Conservation (phyloP, 352 stramenopile genomes). For the Globisporangium abappressorium region DNA sequence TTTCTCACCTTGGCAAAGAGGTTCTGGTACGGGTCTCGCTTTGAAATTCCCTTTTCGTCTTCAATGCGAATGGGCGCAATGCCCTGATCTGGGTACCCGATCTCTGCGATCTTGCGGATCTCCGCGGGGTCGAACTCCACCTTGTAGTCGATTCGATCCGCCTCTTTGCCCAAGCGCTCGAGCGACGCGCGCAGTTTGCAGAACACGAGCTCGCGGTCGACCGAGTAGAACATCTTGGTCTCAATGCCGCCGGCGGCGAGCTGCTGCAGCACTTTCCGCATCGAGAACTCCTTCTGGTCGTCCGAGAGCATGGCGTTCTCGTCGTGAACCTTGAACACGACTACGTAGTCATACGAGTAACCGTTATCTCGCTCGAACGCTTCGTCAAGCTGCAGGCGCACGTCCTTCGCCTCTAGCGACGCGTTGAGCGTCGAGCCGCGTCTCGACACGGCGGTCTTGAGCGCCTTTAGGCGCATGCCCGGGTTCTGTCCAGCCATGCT, state of each 20-base stretch:
- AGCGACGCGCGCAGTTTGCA: constrained; percentile 73
- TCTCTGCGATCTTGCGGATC: constrained; percentile 52
- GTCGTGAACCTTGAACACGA: constrained; percentile 83
- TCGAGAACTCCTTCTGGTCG: constrained; percentile 63
- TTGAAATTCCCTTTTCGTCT: constrained; percentile 41
- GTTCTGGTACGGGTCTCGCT: constrained; percentile 63
- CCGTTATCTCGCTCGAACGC: constrained; percentile 62
- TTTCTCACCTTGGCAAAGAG: constrained; percentile 56
- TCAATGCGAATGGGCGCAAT: constrained; percentile 69
- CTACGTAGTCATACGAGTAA: constrained; percentile 79
- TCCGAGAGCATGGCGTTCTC: constrained; percentile 50
- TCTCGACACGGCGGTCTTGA: constrained; percentile 64
- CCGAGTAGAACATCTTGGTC: constrained; percentile 84
- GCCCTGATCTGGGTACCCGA: constrained; percentile 49
- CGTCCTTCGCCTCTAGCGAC: constrained; percentile 54
- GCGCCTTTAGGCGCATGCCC: constrained; percentile 40
- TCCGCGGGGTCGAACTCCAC: constrained; percentile 66
- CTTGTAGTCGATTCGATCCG: constrained; percentile 76
- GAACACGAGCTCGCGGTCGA: constrained; percentile 63
- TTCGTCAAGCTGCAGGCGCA: constrained; percentile 58
- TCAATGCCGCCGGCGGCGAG: constrained; percentile 68
- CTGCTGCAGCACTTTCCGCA: constrained; percentile 68
- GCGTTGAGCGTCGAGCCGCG: constrained; percentile 68
- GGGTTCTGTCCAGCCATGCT: constrained; percentile 23
- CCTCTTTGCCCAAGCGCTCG: constrained; percentile 63